A percentile compares a stretch with the other conserved stretches of the same genome.
Evolutionary conservation across 2,329 filamentous ascomycete species (phyloP).

Genomic region (Niveomyces coronatus): DNA sequence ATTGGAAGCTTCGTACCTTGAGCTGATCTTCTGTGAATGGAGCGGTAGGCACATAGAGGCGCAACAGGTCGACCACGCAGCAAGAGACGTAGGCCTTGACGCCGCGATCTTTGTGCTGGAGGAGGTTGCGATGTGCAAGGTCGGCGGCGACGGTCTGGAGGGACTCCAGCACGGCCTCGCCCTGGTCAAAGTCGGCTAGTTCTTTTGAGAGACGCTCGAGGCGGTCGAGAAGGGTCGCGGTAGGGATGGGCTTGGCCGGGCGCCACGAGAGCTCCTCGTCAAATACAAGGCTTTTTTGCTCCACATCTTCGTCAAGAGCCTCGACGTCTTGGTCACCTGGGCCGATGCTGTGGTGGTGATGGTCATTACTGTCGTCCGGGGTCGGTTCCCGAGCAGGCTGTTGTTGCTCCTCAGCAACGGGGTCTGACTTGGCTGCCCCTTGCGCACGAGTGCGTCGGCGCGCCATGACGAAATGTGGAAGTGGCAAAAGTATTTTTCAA

Average conservation of each 20-base stretch:
- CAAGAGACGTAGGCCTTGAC: conserved; percentile 82
- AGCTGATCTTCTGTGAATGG: conserved; percentile 85
- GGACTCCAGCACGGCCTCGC: conserved; percentile 74
- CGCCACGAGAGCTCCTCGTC: conserved; percentile 83
- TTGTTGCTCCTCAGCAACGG: conserved; percentile 13
- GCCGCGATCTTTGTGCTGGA: conserved; percentile 87
- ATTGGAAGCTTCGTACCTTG: conserved; percentile 42
- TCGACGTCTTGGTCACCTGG: conserved; percentile 17
- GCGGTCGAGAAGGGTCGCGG: conserved; percentile 69
- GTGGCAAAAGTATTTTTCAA: no score
- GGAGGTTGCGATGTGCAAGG: conserved; percentile 67
- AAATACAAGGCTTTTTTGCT: conserved; percentile 53
- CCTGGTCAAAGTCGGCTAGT: conserved; percentile 77
- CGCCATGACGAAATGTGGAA: conserved; percentile 23
- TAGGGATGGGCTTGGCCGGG: conserved; percentile 79
- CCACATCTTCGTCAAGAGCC: conserved; percentile 17
- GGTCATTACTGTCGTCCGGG: conserved; percentile 8
- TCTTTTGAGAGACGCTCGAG: conserved; percentile 75
- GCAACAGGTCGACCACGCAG: conserved; percentile 87
- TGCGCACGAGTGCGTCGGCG: conserved; percentile 26
- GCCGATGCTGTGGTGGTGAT: conserved; percentile 11
- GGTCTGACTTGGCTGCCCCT: conserved; percentile 3
- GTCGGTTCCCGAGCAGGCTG: conserved; percentile 14
- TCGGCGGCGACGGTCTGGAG: conserved; percentile 76
- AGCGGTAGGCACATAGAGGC: conserved; percentile 87